Evolutionary conservation across 768 basidiomycete species (phyloP), one percentile per base, ranked within the genome.

Genomic region (Lactarius sp.): DNA sequence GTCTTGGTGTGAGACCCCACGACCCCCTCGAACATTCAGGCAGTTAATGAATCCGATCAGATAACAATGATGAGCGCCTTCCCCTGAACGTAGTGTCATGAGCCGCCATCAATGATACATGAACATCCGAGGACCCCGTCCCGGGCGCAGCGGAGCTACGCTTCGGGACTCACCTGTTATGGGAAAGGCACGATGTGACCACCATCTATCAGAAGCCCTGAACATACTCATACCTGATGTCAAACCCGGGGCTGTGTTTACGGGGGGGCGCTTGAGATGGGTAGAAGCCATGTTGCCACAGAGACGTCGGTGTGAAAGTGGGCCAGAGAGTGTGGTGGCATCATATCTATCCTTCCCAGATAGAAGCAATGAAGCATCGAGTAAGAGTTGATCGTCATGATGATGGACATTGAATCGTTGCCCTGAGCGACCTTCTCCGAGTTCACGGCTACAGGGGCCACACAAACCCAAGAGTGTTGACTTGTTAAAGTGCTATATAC

Each of bases 101-200:
- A 33, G 27, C 22, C 37, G 46, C 64, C 64, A 65, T 65, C 64
- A 65, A 56, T 65, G 59, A 65, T 60, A 20, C 59, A 56, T 60
- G 42, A 53, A 10, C 34, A 41, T 61, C 47, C 36, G 44, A 54
- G 22, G 33, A 47, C 34, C 16, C 39, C 20, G 20, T 22, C 42
- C 37, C 4, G 18, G 34, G 44, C 41, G 44, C 56, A 47, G 36
- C 56, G 39, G 14, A 14, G 20, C 14, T 14, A 37, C 33, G 31
- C 34, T 9, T 58, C 20, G 34, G 6, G 34, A 36, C 41, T 22
- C 18, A 9, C 13, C 39, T 20, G 50, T 22, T 44, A 34, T 22
- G 22, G 41, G 16, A 44, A 52, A 14, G 53, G 27, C 12, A 33
- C 54, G 37, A 47, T 46, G 34, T 49, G 9, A 47, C 33, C 58